A percentile compares a stretch with the other conserved stretches of the same genome.
These are phyloP conservation scores for Trypanosoma lewisi DNA, from an alignment of 208 protist species.

Conservation along the genomic window DNA sequence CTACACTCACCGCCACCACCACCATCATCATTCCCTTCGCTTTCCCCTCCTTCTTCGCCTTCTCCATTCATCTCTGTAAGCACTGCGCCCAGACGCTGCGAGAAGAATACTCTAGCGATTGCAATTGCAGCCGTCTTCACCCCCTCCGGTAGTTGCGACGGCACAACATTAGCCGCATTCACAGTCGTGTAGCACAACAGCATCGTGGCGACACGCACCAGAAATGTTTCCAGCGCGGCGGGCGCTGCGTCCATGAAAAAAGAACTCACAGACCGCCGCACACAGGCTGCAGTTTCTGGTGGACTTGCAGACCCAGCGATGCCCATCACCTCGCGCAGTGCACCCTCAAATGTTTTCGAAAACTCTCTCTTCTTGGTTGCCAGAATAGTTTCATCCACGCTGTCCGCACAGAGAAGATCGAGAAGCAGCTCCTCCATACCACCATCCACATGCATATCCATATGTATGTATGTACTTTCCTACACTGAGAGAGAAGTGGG, in stretches of 20 bases:
- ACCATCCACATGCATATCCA: background rate
- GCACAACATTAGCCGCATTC: background rate
- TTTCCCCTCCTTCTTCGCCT: background rate
- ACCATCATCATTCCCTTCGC: background rate
- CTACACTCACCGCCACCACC: too few relatives aligned
- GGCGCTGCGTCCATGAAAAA: constrained; percentile 14
- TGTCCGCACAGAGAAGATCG: constrained; percentile 3
- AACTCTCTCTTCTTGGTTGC: background rate
- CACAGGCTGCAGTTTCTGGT: background rate
- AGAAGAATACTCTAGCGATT: constrained; percentile 30
- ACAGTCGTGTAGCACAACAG: constrained; percentile 25
- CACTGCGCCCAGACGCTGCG: constrained; percentile 2
- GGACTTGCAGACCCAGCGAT: background rate
- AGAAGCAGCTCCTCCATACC: constrained; percentile 22
- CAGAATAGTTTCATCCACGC: background rate
- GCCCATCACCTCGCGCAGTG: background rate
- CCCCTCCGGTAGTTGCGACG: constrained; percentile 15
- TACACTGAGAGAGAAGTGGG: too few relatives aligned
- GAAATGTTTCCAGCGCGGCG: constrained; percentile 22
- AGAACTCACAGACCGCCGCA: constrained; percentile 13
- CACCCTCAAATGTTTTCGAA: constrained; percentile 11
- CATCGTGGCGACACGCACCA: constrained; percentile 24
- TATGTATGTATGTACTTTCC: background rate
- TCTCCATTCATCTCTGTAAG: background rate
- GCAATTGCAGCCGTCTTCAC: constrained; percentile 29